Evolutionary conservation across 83 land plant genomes (phyloP).

Genomic region (Thuja plicata): DNA sequence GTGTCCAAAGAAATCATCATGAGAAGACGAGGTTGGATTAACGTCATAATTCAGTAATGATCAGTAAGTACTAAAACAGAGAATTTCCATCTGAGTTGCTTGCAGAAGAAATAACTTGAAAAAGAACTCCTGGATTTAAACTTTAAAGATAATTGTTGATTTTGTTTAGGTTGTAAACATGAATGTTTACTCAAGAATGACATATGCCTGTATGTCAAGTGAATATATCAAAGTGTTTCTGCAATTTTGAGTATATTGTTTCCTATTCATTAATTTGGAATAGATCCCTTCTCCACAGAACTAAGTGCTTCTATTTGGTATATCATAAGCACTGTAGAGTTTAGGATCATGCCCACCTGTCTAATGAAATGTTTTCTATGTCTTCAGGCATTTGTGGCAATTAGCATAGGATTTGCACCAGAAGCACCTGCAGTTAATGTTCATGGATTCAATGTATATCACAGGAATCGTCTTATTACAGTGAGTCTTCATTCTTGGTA

Average conservation of each 20-base stretch:
- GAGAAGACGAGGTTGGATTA: neutral
- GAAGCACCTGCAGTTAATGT: slow-evolving; percentile 47
- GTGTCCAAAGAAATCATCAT: neutral
- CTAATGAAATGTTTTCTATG: neutral
- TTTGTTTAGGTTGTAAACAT: neutral
- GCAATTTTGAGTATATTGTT: neutral
- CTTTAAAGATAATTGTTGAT: neutral
- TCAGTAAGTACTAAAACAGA: neutral
- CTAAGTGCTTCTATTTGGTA: neutral
- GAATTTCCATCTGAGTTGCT: neutral
- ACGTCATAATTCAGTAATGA: neutral
- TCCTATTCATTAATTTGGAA: neutral
- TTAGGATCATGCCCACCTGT: neutral
- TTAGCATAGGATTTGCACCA: slow-evolving; percentile 45
- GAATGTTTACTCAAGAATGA: neutral
- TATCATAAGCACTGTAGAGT: neutral
- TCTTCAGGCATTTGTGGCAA: slow-evolving; percentile 42
- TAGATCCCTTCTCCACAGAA: neutral
- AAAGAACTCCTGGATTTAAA: neutral
- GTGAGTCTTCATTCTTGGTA: slow-evolving; percentile 12
- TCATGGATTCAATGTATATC: slow-evolving; percentile 63
- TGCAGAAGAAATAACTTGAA: neutral
- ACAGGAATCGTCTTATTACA: slow-evolving; percentile 53
- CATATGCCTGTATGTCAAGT: neutral
- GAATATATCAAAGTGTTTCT: neutral